Percentiles rank a stretch among this genome's conserved stretches.
phyloP scores from a whole-genome alignment of 352 stramenopile species.

The Globisporangium paddicum region DNA sequence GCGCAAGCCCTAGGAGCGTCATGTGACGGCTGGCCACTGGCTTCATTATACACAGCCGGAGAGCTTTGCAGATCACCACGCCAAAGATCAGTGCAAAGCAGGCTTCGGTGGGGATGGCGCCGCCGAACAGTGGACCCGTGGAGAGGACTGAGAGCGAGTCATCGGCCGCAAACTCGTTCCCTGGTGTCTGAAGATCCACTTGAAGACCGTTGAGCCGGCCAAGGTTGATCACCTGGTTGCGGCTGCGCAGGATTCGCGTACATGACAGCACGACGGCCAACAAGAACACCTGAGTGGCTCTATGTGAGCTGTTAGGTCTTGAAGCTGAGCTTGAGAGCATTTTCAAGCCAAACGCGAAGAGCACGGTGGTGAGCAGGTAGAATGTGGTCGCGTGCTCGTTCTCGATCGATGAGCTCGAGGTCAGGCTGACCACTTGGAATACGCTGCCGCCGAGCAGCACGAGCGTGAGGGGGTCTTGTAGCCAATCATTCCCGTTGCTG shows the following conservation, averaged over 20 bases:
- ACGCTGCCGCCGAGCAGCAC: constrained; percentile 18
- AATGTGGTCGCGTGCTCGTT: constrained; percentile 86
- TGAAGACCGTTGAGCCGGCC: constrained; percentile 58
- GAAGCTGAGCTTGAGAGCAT: constrained; percentile 11
- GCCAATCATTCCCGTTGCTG: background rate
- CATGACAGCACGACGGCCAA: constrained; percentile 30
- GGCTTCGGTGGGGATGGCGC: constrained; percentile 17
- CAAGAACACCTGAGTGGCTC: background rate
- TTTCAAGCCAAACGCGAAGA: constrained; percentile 19
- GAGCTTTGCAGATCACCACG: constrained; percentile 27
- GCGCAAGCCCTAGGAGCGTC: background rate
- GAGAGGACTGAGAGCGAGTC: constrained; percentile 80
- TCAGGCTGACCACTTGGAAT: constrained; percentile 57
- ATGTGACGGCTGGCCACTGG: background rate
- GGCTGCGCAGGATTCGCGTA: constrained; percentile 58
- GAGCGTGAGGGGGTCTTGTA: background rate
- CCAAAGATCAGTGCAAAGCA: constrained; percentile 34
- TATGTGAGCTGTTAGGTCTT: background rate
- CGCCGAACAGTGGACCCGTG: constrained; percentile 44
- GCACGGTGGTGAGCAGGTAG: constrained; percentile 57
- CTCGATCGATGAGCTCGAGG: constrained; percentile 84
- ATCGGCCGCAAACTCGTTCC: constrained; percentile 72
- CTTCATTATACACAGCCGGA: background rate
- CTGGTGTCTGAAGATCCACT: constrained; percentile 35
- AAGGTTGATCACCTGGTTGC: constrained; percentile 90